Evolutionary conservation across 2,329 filamentous ascomycete genomes (phyloP), one percentile per base, ranked within the genome.

Genomic region (Neopestalotiopsis rosae): DNA sequence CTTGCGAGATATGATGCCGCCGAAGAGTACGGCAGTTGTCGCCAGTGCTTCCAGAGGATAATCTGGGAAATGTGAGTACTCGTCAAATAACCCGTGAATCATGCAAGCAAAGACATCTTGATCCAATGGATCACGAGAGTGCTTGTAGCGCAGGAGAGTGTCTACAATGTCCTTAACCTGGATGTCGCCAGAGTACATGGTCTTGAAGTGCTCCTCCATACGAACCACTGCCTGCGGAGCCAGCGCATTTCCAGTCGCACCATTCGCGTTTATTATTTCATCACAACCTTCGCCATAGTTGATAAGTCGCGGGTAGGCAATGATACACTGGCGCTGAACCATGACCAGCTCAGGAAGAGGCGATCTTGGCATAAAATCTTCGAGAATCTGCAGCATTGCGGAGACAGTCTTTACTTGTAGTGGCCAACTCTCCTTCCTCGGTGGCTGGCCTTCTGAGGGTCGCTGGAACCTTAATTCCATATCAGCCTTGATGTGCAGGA

Each of bases 71-170:
- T 97, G 97, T 67, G 92, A 92, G 79, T 98, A 99, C 82, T 99
- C 96, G 75, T 99, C 96, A 75, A 99, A 98, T 4, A 99, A 85
- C 0, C 96, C 96, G 76, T 98, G 95, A 45, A 99, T 97, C 94
- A 99, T 99, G 82, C 95, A 98, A 14, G 95, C 93, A 78, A 99
- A 99, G 6, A 98, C 88, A 78, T 99, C 96, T 79, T 98, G 96
- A 70, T 98, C 94, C 17, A 91, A 84, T 1, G 94, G 88, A 70
- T 96, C 92, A 62, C 90, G 89, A 0, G 97, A 98, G 68, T 90
- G 90, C 79, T 99, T 98, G 83, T 97, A 97, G 68, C 89, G 88
- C 72, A 94, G 91, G 76, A 99, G 88, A 52, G 94, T 89, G 71
- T 93, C 91, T 65, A 99, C 92, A 72, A 99, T 93, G 67, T 94